phyloP scores from a whole-genome alignment of 768 basidiomycete species.

The Gymnopilus junonius region DNA sequence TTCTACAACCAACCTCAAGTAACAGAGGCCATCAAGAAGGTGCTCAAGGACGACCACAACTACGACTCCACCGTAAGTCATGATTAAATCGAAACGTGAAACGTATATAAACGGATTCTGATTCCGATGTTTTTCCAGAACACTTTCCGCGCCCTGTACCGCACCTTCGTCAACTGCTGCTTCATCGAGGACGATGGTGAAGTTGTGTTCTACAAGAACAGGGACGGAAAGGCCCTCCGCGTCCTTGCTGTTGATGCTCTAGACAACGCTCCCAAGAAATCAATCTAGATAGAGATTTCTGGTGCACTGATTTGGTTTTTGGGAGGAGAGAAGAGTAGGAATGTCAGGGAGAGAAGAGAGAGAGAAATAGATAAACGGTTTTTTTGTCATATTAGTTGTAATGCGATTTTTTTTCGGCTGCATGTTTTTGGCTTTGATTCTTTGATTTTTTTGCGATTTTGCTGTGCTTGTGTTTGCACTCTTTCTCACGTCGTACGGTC shows the following conservation, averaged over 20 bases:
- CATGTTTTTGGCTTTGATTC: not conserved
- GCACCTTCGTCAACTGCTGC: conserved; percentile 62
- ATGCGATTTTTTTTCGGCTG: not conserved
- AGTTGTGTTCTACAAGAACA: conserved; percentile 66
- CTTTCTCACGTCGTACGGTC: too few species aligned
- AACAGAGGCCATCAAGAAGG: conserved; percentile 54
- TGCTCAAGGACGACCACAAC: conserved; percentile 63
- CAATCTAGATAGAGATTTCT: conserved; percentile 6
- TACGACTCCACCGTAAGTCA: conserved; percentile 62
- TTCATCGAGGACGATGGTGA: conserved; percentile 69
- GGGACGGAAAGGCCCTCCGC: conserved; percentile 45
- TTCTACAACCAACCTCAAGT: conserved; percentile 65
- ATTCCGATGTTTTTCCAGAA: conserved; percentile 36
- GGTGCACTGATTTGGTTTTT: too few species aligned
- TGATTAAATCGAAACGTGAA: too few species aligned
- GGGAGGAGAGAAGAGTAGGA: too few species aligned
- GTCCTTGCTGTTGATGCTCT: conserved; percentile 30
- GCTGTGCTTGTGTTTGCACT: too few species aligned
- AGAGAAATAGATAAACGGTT: not conserved
- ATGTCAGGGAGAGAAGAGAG: not conserved
- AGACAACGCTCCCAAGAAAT: conserved; percentile 21
- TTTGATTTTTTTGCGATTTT: too few species aligned
- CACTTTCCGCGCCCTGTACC: conserved; percentile 61
- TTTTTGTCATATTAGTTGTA: not conserved
- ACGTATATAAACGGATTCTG: too few species aligned